Conservation (phyloP, 192 early-diverging fungal species). For the Coemansia guatemalensis region DNA sequence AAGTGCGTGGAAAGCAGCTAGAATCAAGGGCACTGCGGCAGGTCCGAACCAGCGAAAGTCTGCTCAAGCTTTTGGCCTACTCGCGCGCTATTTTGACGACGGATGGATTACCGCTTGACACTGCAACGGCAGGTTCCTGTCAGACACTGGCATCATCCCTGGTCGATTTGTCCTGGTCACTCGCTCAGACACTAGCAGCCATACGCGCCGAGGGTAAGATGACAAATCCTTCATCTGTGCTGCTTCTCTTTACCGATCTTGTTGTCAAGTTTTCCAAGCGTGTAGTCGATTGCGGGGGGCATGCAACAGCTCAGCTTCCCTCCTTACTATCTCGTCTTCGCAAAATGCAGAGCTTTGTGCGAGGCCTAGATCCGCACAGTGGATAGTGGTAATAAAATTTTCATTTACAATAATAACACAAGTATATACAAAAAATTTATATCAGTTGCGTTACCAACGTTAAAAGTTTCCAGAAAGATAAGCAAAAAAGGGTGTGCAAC, state of each 20-base stretch:
- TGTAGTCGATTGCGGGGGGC: conserved; percentile 30
- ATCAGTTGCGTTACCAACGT: too few relatives aligned
- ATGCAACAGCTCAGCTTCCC: not conserved
- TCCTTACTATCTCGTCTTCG: conserved; percentile 17
- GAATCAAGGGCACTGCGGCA: conserved; percentile 41
- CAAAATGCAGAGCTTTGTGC: conserved; percentile 29
- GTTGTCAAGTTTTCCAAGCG: conserved; percentile 35
- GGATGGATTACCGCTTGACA: conserved; percentile 9
- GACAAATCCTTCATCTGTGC: conserved; percentile 22
- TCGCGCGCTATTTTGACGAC: conserved; percentile 15
- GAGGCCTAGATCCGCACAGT: conserved; percentile 4
- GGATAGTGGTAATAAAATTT: too few relatives aligned
- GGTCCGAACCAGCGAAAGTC: conserved; percentile 29
- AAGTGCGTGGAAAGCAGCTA: conserved; percentile 25
- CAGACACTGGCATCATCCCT: conserved; percentile 35
- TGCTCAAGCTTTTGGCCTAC: conserved; percentile 34
- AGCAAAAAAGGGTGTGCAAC: conserved; percentile 34
- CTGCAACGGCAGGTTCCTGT: conserved; percentile 9
- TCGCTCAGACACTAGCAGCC: conserved; percentile 37
- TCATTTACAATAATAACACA: too few relatives aligned
- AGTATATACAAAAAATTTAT: too few relatives aligned
- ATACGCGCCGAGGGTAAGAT: conserved; percentile 25
- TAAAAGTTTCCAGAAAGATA: too few relatives aligned
- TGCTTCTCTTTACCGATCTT: conserved; percentile 34
- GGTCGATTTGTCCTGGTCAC: conserved; percentile 42